Evolutionary conservation across 306 rosid genomes (phyloP), one percentile per base, ranked within the genome.

Genomic region (Oemleria cerasiformis): DNA sequence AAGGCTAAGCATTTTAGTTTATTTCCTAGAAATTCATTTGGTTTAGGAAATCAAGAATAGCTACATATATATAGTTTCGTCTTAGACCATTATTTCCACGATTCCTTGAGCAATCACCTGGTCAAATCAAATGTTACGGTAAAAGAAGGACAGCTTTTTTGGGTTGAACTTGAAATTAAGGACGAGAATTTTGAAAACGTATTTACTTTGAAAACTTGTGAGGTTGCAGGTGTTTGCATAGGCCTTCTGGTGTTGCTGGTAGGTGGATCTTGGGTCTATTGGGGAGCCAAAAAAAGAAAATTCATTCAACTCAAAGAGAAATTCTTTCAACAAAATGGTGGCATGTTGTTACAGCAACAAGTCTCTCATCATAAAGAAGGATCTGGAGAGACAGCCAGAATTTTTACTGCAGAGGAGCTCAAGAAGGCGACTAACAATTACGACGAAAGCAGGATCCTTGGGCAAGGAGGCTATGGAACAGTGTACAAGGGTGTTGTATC

Each of bases 271-370:
- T 63, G 76, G 72, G 65, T 71, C 34, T 71, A 21, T 20, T 77
- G 64, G 63, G 67, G 59, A 20, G 8, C 21, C 20, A 77, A 43
- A 49, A 71, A 59, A 50, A 63, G 55, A 44, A 71, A 10, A 19
- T 70, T 44, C 61, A 8, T 44, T 13, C 36, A 53, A 55, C 72
- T 63, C 6, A 71, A 20, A 45, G 19, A 49, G 44, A 56, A 45
- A 13, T 77, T 71, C 67, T 77, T 71, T 0, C 36, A 65, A 63
- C 81, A 64, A 56, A 77, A 77, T 39, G 81, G 81, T 19, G 81
- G 76, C 8, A 7, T 64, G 14, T 54, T 71, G 17, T 56, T 77
- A 17, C 72, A 63, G 15, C 80, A 63, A 45, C 76, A 62, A 39
- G 41, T 70, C 53, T 50, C 65, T 13, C 25, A n/a, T n/a, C 54